Percentiles rank a stretch among this genome's conserved stretches.
phyloP scores from a whole-genome alignment of 805 yeast species.

The Starmerella asiatica region DNA sequence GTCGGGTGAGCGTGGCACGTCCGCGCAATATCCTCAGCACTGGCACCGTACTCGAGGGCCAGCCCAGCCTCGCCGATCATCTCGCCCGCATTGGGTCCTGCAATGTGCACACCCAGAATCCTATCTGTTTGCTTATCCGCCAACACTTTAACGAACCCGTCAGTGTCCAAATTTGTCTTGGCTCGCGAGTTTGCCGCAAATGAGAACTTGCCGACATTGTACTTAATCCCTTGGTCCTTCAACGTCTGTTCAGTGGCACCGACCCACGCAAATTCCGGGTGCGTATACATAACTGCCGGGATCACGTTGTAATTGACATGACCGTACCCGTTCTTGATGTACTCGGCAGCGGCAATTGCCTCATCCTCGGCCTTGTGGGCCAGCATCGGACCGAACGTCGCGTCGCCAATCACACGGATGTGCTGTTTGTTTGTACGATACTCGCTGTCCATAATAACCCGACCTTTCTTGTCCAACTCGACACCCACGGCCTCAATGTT shows the following conservation, averaged over 20 bases:
- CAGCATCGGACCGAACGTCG: slow-evolving; percentile 96
- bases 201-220: slow-evolving; percentile 95
- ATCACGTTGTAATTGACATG: slow-evolving; percentile 97
- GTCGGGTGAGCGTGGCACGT: slow-evolving; percentile 99
- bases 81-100: slow-evolving; percentile 98
- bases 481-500: slow-evolving; percentile 79
- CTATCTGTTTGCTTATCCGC: slow-evolving; percentile 97
- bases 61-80: slow-evolving; percentile 98
- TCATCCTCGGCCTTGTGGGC: slow-evolving; percentile 99
- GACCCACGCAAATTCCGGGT: slow-evolving; percentile 99
- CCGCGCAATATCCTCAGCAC: slow-evolving; percentile 94
- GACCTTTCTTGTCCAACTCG: slow-evolving; percentile 82
- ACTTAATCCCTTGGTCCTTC: slow-evolving; percentile 81
- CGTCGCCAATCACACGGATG: slow-evolving; percentile 96
- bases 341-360: slow-evolving; percentile 97
- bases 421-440: slow-evolving; percentile 85
- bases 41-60: slow-evolving; percentile 97
- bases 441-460: slow-evolving; percentile 87
- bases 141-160: slow-evolving; percentile 89
- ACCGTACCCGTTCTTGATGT: slow-evolving; percentile 84
- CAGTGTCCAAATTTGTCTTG: slow-evolving; percentile 92
- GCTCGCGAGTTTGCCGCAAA: slow-evolving; percentile 99
- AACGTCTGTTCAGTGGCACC: slow-evolving; percentile 93
- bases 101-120: slow-evolving; percentile 88
- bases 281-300: slow-evolving; percentile 98